Base-by-base conservation (phyloP, 2,329 filamentous ascomycete species). In the Aspergillus pseudoviridinutans region DNA sequence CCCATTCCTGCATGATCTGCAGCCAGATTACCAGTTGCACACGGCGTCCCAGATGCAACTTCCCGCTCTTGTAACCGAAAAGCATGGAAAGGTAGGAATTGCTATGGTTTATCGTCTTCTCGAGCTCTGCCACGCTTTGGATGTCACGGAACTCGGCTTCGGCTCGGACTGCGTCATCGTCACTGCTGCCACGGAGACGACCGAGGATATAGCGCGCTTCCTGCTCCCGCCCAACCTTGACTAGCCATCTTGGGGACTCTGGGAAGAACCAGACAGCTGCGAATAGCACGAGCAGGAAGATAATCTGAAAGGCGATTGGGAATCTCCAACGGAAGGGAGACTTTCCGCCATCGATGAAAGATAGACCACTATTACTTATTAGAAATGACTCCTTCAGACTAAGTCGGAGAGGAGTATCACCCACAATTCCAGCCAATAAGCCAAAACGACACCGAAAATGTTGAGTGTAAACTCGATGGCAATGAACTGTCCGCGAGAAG, bases 381-480 rank as follows among this genome's bases (percentile, higher is more conserved):
- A 49, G 42, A 57, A 46, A 35, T 7, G 12, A 22, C n/a, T 12
- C 9, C n/a, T 46, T 12, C 42, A 24, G 17, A 12, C 3, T 6
- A 12, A 22, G 3, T 10, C 2, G 10, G 4, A 14, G 20, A 22
- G 20, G 3, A 10, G 7, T 7, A 9, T 3, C 9, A 68, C 72
- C 2, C 67, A 77, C 75, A 82, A 86, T 63, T 79, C 78, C 8
- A 80, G 68, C 85, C 84, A 87, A 62, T 89, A 89, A 3, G 82
- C 74, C 38, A 86, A 77, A 22, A 86, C 83, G 0, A 89, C 85
- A 65, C 87, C 87, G 50, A 89, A 85, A 59, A 90, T 89, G 66
- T 90, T 91, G 8, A 90, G 72, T 0, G 87, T 90, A 61, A 91
- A 90, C 65, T 90, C 87, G 54, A 89, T 85, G 9, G 86, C 85